Evolutionary conservation across 164 flowering plant species (phyloP), one percentile per base, ranked within the genome.

Genomic region (Vitis cinerea): DNA sequence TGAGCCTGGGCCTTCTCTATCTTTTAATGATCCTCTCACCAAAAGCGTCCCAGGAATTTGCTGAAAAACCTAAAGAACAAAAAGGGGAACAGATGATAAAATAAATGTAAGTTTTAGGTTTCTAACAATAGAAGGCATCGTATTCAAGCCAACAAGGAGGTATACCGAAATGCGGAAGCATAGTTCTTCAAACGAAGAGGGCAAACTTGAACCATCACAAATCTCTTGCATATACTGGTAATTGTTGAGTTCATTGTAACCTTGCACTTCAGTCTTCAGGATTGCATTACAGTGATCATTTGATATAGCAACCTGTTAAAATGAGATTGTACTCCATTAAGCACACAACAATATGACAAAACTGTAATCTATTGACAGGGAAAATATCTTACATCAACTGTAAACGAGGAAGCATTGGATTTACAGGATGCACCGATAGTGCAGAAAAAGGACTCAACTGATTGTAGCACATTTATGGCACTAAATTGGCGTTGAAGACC

Each of bases 21-120:
- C 77, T 66, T 77, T 82, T 72, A 93, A 77, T 60, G 92, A 83
- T 75, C 90, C 98, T 78, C 65, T 90, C 69, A 93, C 85, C 77
- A 95, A 79, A 67, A 93, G 90, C 14, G 96, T 87, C 61, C 98
- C 97, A 10, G 98, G 94, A 27, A 79, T 88, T 81, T 92, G 98
- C 86, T 95, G 94, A 80, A 95, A 95, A 59, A 94, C 97, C 99
- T 94, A 68, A 78, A 13, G n/a, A 52, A 68, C 29, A 57, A 65
- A 74, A 8, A 51, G 14, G 30, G 14, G n/a, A 57, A 13, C 15
- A 56, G 13, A 55, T 10, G 17, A 63, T 50, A 14, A 19, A 8
- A 23, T 4, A 15, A 61, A 50, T 9, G 13, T n/a, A 64, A 65
- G 16, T 61, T 17, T 23, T 23, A 23, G 27, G 27, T 23, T n/a